Base-by-base conservation (phyloP, 2,329 filamentous ascomycete species). In the Periconia digitata region DNA sequence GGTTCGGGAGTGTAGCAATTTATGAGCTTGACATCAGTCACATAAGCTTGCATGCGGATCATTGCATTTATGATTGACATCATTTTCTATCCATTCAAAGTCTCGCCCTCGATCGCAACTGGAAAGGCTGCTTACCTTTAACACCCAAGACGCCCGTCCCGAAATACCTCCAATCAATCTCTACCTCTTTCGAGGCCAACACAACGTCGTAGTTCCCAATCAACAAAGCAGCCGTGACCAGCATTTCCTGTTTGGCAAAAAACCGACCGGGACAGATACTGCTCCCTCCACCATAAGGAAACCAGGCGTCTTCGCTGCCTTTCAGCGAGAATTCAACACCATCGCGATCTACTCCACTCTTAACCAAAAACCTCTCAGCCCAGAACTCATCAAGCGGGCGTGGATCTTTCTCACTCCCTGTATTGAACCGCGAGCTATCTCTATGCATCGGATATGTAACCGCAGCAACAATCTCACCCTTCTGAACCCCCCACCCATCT, bases 231-330 rank as follows among this genome's bases (percentile, higher is more conserved):
- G 66, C 53, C 0, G 55, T 55, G 1, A 59, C 50, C 17, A 71
- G 60, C 0, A 69, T 60, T 43, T 72, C 61, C n/a, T 62, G 59
- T 22, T 72, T 72, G 2, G 71, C 68, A 29, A 70, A 72, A 37
- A 67, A 65, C 0, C 67, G 62, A 1, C 72, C 72, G 0, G 70
- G 71, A 21, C 72, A 74, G 17, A 69, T 63, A 6, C 58, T 57
- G 2, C 48, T 47, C 3, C 50, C 50, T 0, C 70, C 69, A 0
- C 71, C 71, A 20, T 60, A 73, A 0, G 69, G 70, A 2, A 71
- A 60, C 52, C 60, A 73, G 1, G 64, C 60, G 0, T 64, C 69
- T 2, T 56, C 58, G 0, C 63, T 60, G 0, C 61, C 55, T 1
- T 69, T 60, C 0, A 57, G 49, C 3, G 47, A 60, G 41, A 67